Base-by-base conservation (phyloP, 177 flowering plant species). In the Vitis hybrid region DNA sequence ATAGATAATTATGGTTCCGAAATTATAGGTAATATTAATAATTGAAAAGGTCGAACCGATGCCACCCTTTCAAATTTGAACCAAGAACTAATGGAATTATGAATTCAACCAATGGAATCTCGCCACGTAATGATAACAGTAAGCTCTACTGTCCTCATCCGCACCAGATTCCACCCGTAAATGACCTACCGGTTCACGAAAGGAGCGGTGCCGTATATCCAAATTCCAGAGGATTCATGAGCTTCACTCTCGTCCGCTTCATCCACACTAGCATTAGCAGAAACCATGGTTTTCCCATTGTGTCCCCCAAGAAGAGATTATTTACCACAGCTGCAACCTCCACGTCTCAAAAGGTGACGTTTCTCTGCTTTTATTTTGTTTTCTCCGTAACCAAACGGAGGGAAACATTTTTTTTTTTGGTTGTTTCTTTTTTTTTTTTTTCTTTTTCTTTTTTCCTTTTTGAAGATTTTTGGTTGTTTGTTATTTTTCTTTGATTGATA, bases 261-360 rank as follows among this genome's bases (percentile, higher is more conserved):
- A 14, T 68, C 7, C 67, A 51, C 71, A 12, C 67, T 14, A 67
- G 4, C 9, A 18, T 34, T 40, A 58, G 30, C 4, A 69, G 48
- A 51, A 70, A 62, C 66, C 60, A 14, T 58, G 40, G 57, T 15
- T 59, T n/a, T 69, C 66, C 66, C 51, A 61, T 62, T 48, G 19
- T 66, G 21, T 50, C 60, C 23, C 48, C 63, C 52, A 64, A 18
- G 23, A 66, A 32, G 10, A 65, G 70, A 54, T 68, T 58, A 52
- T 60, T 68, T 15, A 23, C 73, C 21, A 15, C 74, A 12, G 52
- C 68, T 62, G 56, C 72, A 21, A 61, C 74, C 55, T 67, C 76
- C 48, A 3, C 19, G 58, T 66, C 71, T 34, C 64, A 70, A 1
- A 67, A 73, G 69, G 81, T 78, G 56, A 60, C 14, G 48, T 50